Conservation (phyloP, 164 flowering plant genomes). For the Aristolochia californica region DNA sequence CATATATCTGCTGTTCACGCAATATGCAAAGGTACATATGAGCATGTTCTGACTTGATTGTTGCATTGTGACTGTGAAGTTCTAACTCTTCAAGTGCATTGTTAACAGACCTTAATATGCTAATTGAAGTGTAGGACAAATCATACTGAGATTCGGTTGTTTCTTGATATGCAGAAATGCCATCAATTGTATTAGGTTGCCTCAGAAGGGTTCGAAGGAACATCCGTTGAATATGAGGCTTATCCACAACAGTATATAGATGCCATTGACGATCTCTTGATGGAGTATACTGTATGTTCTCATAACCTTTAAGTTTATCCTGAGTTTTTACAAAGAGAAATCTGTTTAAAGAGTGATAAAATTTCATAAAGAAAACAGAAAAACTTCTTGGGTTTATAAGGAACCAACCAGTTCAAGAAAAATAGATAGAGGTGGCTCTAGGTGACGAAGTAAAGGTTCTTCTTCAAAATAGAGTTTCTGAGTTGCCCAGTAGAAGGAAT, state of each 20-base stretch:
- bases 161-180: constrained; percentile 37
- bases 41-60: constrained; percentile 69
- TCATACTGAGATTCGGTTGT: constrained; percentile 26
- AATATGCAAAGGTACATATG: constrained; percentile 91
- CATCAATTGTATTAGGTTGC: constrained; percentile 57
- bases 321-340: constrained; percentile 17
- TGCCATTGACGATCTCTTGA: constrained; percentile 99
- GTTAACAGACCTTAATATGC: constrained; percentile 78
- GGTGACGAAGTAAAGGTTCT: constrained; percentile 87
- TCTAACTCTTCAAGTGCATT: constrained; percentile 96
- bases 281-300: constrained; percentile 66
- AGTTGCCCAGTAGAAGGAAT: constrained; percentile 86
- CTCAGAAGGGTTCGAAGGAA: constrained; percentile 90
- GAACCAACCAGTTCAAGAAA: constrained; percentile 89
- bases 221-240: constrained; percentile 71
- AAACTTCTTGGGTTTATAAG: background rate
- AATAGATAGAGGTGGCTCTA: constrained; percentile 97
- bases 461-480: constrained; percentile 73
- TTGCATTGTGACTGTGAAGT: constrained; percentile 71
- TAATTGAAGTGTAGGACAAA: constrained; percentile 67
- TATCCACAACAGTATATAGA: constrained; percentile 72
- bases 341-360: background rate
- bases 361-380: background rate
- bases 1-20: constrained; percentile 69
- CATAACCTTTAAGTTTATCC: constrained; percentile 92